These are phyloP conservation scores for Ophiostoma montium DNA, from an alignment of 2,329 filamentous ascomycete genomes.

Conservation along the genomic window DNA sequence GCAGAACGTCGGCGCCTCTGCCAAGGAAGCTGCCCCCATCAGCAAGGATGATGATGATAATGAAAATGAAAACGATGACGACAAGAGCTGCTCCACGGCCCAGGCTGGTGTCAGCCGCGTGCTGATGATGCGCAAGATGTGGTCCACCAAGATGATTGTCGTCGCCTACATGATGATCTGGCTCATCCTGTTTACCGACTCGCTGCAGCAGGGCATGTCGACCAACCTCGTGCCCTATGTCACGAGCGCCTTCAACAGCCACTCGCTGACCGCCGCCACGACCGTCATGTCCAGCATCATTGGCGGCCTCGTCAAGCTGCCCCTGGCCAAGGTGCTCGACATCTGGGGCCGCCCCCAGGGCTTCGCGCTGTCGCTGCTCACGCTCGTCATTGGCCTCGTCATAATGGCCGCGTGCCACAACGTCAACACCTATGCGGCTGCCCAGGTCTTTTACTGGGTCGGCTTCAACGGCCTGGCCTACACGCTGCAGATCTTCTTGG, in stretches of 20 bases:
- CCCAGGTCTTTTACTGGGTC: constrained; percentile 35
- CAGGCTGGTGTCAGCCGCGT: neutral
- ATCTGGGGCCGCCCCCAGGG: constrained; percentile 44
- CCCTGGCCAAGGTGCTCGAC: constrained; percentile 44
- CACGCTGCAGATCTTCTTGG: constrained; percentile 47
- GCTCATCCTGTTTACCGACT: constrained; percentile 15
- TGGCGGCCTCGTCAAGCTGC: constrained; percentile 37
- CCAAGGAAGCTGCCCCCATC: neutral
- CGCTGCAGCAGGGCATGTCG: constrained; percentile 23
- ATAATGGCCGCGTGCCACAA: constrained; percentile 43
- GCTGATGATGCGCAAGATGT: neutral
- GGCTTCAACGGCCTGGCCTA: constrained; percentile 41
- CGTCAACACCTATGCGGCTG: constrained; percentile 28
- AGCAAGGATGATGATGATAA: neutral
- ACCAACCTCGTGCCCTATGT: constrained; percentile 21
- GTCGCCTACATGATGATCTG: constrained; percentile 7
- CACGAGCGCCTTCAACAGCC: constrained; percentile 8
- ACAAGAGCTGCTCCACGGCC: neutral
- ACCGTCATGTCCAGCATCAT: constrained; percentile 22
- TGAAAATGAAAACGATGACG: neutral
- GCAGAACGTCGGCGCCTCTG: neutral
- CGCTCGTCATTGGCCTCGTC: constrained; percentile 33
- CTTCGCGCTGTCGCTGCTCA: constrained; percentile 33
- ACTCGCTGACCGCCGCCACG: constrained; percentile 12
- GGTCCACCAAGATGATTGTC: neutral